A percentile compares a stretch with the other conserved stretches of the same genome.
Evolutionary conservation across 495 filamentous ascomycete genomes (phyloP).

Genomic region (Annulohypoxylon stygium): DNA sequence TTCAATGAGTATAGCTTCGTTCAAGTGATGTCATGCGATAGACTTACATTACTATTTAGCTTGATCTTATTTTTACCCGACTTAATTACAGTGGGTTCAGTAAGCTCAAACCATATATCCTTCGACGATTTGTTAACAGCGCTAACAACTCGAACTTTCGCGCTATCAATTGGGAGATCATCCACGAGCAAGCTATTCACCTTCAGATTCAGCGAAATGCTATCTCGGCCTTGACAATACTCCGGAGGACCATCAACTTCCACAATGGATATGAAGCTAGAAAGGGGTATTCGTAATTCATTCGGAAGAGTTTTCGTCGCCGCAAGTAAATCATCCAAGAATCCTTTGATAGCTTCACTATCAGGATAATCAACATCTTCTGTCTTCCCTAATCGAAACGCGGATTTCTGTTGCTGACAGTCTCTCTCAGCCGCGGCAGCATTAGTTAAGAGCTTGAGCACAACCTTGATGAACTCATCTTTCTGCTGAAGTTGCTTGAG

Average conservation of each 20-base stretch:
- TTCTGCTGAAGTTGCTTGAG: constrained; percentile 79
- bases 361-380: constrained; percentile 64
- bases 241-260: constrained; percentile 75
- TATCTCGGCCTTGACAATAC: constrained; percentile 79
- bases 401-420: constrained; percentile 57
- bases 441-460: constrained; percentile 82
- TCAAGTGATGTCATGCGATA: neutral
- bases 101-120: constrained; percentile 75
- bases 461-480: constrained; percentile 83
- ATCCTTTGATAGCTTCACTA: constrained; percentile 66
- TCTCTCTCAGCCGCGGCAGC: constrained; percentile 70
- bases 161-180: constrained; percentile 72
- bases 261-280: constrained; percentile 79
- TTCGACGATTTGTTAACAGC: constrained; percentile 60
- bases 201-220: constrained; percentile 78
- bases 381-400: constrained; percentile 45
- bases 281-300: constrained; percentile 74
- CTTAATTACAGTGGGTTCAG: constrained; percentile 58
- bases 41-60: constrained; percentile 65
- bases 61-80: constrained; percentile 67
- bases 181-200: constrained; percentile 80
- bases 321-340: constrained; percentile 74
- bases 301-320: constrained; percentile 73
- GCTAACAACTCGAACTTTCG: constrained; percentile 74
- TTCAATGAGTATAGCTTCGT: constrained; percentile 5